Conservation (phyloP, 2,329 filamentous ascomycete genomes). For the Microcyclosporella mali region DNA sequence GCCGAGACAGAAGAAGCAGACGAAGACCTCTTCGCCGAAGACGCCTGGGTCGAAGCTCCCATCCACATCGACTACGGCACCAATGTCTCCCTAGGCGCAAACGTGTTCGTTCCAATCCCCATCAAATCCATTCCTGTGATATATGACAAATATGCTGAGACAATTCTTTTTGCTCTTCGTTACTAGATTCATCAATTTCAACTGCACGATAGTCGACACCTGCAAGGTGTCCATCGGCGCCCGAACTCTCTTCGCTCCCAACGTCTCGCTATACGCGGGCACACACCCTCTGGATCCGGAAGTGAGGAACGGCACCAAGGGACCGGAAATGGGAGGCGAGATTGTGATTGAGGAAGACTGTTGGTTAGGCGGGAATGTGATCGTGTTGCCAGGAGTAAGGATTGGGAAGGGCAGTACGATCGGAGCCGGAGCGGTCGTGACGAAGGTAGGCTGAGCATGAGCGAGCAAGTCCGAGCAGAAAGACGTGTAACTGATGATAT, state of each 20-base stretch:
- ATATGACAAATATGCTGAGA: no score
- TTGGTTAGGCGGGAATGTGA: slow-evolving; percentile 68
- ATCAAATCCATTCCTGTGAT: no score
- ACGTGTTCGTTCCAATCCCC: no score
- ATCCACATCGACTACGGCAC: slow-evolving; percentile 71
- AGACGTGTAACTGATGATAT: no score
- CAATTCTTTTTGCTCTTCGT: no score
- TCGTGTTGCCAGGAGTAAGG: slow-evolving; percentile 68
- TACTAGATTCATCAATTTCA: slow-evolving; percentile 70
- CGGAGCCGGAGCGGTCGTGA: slow-evolving; percentile 78
- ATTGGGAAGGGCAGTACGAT: slow-evolving; percentile 69
- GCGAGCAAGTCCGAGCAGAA: no score
- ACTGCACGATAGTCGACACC: slow-evolving; percentile 71
- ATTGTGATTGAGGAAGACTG: slow-evolving; percentile 75
- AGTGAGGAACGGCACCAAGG: slow-evolving; percentile 65
- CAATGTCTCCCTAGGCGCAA: slow-evolving; percentile 63
- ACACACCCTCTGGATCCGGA: slow-evolving; percentile 71
- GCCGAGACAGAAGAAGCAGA: slow-evolving; percentile 57
- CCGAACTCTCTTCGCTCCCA: slow-evolving; percentile 71
- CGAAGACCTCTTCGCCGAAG: slow-evolving; percentile 55
- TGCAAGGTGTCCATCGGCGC: slow-evolving; percentile 67
- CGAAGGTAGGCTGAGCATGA: slow-evolving; percentile 47
- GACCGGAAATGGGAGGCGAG: slow-evolving; percentile 67
- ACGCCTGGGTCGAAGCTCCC: slow-evolving; percentile 65
- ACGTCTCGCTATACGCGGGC: slow-evolving; percentile 68